These are phyloP conservation scores for Xerocomellus intermedius DNA, from an alignment of 768 basidiomycete genomes.

Conservation along the genomic window DNA sequence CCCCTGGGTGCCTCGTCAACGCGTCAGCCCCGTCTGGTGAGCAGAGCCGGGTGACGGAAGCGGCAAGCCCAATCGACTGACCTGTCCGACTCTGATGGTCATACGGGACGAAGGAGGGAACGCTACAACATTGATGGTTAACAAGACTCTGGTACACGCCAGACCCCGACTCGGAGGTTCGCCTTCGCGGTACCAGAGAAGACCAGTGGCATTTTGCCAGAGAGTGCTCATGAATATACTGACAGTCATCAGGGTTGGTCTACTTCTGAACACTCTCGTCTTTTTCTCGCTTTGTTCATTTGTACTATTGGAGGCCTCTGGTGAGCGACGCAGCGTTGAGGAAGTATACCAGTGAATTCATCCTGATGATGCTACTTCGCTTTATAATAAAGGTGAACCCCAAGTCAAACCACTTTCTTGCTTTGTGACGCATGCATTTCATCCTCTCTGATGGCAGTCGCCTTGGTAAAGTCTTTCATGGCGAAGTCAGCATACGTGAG, in stretches of 20 bases:
- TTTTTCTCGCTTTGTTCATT: not conserved
- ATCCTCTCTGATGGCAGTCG: slow-evolving; percentile 56
- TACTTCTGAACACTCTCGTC: not conserved
- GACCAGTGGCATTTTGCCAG: not conserved
- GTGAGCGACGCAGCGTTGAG: not conserved
- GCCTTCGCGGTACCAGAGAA: not conserved
- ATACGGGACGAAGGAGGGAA: too few relatives aligned
- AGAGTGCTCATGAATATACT: not conserved
- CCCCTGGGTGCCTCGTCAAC: not conserved
- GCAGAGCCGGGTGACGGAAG: not conserved
- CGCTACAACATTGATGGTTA: too few relatives aligned
- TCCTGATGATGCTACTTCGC: not conserved
- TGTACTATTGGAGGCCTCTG: not conserved
- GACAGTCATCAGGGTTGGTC: not conserved
- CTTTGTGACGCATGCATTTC: slow-evolving; percentile 36
- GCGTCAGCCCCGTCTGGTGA: not conserved
- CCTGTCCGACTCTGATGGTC: not conserved
- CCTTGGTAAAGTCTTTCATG: slow-evolving; percentile 68
- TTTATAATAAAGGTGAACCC: not conserved
- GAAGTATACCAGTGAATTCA: not conserved
- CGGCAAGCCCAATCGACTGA: too few relatives aligned
- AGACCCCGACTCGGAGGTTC: not conserved
- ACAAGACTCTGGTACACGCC: not conserved
- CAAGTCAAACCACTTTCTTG: slow-evolving; percentile 15
- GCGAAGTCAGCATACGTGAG: slow-evolving; percentile 65